Percentiles rank a stretch among this genome's conserved stretches.
Evolutionary conservation across 768 basidiomycete species (phyloP).

Genomic region (Hortiboletus campestris): DNA sequence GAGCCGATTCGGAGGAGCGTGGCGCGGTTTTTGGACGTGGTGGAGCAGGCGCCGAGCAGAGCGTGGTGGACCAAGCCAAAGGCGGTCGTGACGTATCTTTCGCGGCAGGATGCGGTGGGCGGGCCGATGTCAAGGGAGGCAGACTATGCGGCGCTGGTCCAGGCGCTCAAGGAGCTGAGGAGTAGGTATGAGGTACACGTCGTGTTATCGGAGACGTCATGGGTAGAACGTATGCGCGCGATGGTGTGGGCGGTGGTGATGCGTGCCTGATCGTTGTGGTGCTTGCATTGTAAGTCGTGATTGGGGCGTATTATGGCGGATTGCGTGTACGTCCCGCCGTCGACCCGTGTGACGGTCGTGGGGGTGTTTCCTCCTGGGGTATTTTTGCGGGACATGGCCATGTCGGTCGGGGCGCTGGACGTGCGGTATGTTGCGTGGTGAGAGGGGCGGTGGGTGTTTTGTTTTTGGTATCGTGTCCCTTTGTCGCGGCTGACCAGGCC

Average conservation of each 20-base stretch:
- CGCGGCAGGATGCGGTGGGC: conserved; percentile 52
- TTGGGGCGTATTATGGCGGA: conserved; percentile 67
- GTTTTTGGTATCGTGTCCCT: neutral
- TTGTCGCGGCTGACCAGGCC: neutral
- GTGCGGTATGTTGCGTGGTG: conserved; percentile 62
- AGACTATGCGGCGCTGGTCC: conserved; percentile 62
- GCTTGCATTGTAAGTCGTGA: conserved; percentile 43
- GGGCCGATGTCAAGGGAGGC: conserved; percentile 50
- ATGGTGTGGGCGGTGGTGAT: conserved; percentile 14
- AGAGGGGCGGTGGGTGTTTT: conserved; percentile 33
- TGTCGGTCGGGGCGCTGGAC: conserved; percentile 51
- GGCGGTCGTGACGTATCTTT: conserved; percentile 64
- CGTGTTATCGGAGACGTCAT: conserved; percentile 49
- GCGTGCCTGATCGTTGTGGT: neutral
- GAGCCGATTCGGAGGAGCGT: conserved; percentile 49
- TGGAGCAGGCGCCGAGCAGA: conserved; percentile 19
- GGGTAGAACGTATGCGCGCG: conserved; percentile 63
- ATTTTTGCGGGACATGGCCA: conserved; percentile 62
- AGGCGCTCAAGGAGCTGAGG: conserved; percentile 52
- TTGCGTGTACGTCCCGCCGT: conserved; percentile 65
- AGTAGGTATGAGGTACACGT: conserved; percentile 56
- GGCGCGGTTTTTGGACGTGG: conserved; percentile 41
- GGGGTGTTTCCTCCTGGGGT: conserved; percentile 73
- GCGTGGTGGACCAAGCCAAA: conserved; percentile 27
- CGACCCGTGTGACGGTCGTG: conserved; percentile 59